Evolutionary conservation across 306 rosid genomes (phyloP), one percentile per base, ranked within the genome.

Genomic region (Trifolium dubium): DNA sequence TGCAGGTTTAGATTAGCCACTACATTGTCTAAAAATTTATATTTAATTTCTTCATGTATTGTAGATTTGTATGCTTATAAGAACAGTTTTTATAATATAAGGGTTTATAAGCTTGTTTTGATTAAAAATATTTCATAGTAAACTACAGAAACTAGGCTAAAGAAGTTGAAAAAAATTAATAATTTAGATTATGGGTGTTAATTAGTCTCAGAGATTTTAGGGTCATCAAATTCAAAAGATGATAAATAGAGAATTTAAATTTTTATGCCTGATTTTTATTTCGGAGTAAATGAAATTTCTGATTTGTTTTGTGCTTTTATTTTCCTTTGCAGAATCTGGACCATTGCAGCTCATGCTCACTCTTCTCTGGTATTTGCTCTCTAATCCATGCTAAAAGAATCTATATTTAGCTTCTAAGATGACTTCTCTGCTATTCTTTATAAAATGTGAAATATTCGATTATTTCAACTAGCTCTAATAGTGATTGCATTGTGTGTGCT

Each of bases 341-440:
- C 71, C 67, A 85, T 54, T 74, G 65, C 37, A 55, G 76, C 67
- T 85, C 90, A 15, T n/a, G 73, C 34, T 75, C 87, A 12, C 84
- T 77, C 47, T 72, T 77, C 79, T 91, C 94, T 67, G 98, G 98
- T 89, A 71, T 68, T 87, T 64, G 30, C 51, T 71, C 44, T 28
- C n/a, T n/a, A n/a, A n/a, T n/a, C 3, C 69, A 39, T 35, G 13
- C 15, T 31, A 51, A 64, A 18, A 35, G 7, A 14, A 23, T 53
- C 1, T 17, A 17, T 6, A 19, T 64, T 76, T 50, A 15, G 58
- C 54, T 69, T 39, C 18, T 23, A 35, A 35, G 54, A 49, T 32
- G 28, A 62, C 9, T 19, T 64, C 15, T 23, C 32, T 44, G 34
- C 61, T 35, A 23, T 62, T 19, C 41, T 49, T 28, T 65, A 49